phyloP scores from a whole-genome alignment of 225 moss, liverwort and hornwort species.

The Rhytidiadelphus loreus region DNA sequence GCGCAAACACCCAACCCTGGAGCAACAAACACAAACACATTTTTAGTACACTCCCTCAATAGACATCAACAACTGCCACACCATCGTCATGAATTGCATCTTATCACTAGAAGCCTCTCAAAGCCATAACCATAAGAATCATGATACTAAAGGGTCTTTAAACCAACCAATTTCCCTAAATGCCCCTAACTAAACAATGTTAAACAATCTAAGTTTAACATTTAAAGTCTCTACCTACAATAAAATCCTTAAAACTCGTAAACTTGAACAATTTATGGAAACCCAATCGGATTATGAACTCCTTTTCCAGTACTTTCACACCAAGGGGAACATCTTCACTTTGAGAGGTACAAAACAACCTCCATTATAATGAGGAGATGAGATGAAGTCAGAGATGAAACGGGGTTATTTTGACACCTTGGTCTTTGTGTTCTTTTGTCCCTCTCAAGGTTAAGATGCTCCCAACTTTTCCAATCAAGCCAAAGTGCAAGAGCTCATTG shows the following conservation, averaged over 20 bases:
- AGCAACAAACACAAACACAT: neutral
- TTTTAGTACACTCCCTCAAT: neutral
- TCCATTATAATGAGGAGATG: too few relatives aligned
- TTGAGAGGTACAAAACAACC: neutral
- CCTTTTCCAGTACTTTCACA: neutral
- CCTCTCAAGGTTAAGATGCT: neutral
- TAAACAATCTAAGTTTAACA: neutral
- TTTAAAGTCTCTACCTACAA: too few relatives aligned
- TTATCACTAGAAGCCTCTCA: neutral
- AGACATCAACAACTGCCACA: neutral
- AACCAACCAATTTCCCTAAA: neutral
- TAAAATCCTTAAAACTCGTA: neutral
- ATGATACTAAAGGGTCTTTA: too few relatives aligned
- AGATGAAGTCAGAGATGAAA: neutral
- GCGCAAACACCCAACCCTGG: constrained; percentile 54
- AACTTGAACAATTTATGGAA: neutral
- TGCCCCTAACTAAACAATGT: too few relatives aligned
- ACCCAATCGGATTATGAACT: neutral
- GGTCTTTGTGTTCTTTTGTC: neutral
- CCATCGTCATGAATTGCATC: neutral
- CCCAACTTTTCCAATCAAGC: neutral
- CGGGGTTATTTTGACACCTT: neutral
- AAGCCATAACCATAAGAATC: neutral
- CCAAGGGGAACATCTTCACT: neutral
- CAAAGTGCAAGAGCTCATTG: neutral